phyloP scores from a whole-genome alignment of 2,329 filamentous ascomycete genomes.

The Exserohilum turcica region DNA sequence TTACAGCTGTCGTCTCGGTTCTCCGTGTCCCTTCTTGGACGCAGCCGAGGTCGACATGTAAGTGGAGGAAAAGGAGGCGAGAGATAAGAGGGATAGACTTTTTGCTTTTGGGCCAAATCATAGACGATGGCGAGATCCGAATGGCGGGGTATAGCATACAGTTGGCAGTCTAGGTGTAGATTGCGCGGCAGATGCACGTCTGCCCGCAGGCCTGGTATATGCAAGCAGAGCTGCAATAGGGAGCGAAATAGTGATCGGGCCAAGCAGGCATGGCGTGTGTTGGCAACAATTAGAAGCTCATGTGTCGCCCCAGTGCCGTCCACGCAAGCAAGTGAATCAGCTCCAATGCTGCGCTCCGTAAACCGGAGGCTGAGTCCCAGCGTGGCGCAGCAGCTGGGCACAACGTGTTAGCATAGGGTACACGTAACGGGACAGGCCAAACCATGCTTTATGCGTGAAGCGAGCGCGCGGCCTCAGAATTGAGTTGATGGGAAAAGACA shows the following conservation, averaged over 20 bases:
- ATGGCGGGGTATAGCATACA: not conserved
- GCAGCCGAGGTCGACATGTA: not conserved
- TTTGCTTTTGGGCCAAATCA: not conserved
- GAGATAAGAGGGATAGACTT: not conserved
- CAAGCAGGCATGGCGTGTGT: not conserved
- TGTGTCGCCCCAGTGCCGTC: not conserved
- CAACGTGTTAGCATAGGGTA: not conserved
- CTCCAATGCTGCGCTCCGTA: not conserved
- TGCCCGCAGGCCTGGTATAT: not conserved
- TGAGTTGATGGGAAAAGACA: not conserved
- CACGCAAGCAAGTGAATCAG: not conserved
- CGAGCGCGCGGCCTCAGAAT: constrained; percentile 5
- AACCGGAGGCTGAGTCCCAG: not conserved
- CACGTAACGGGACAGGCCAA: not conserved
- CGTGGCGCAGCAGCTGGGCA: not conserved
- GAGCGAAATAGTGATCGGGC: not conserved
- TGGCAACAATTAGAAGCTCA: not conserved
- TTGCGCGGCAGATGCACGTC: not conserved
- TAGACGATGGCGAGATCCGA: not conserved
- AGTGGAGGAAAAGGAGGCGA: not conserved
- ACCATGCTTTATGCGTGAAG: not conserved
- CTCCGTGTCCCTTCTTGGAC: not conserved
- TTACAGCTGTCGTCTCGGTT: not conserved
- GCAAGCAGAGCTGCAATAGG: not conserved
- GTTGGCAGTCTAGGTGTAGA: not conserved